A percentile compares a stretch with the other conserved stretches of the same genome.
phyloP scores from a whole-genome alignment of 257 asterid species.

The Schizonepeta tenuifolia region DNA sequence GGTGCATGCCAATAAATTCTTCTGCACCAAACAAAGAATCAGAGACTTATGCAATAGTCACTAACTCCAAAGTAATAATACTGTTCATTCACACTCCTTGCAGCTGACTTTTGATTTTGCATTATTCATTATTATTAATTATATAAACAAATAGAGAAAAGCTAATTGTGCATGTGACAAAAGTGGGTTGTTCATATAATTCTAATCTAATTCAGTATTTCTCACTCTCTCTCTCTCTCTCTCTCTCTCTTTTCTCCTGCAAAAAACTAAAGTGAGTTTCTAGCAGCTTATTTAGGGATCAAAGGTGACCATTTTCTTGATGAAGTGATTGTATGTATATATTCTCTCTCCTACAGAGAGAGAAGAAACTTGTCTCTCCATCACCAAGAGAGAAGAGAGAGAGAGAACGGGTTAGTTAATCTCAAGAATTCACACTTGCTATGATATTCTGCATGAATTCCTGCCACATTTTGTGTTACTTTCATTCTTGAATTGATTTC shows the following conservation, averaged over 20 bases:
- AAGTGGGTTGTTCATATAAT: conserved; percentile 48
- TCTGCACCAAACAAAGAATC: conserved; percentile 5
- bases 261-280: conserved; percentile 34
- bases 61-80: conserved; percentile 34
- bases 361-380: not conserved
- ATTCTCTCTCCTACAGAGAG: conserved; percentile 27
- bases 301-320: conserved; percentile 32
- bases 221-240: not conserved
- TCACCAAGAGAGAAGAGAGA: conserved; percentile 13
- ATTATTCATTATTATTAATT: not conserved
- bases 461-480: conserved; percentile 27
- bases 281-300: conserved; percentile 22
- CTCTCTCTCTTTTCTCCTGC: conserved; percentile 29
- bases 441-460: conserved; percentile 25
- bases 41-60: conserved; percentile 29
- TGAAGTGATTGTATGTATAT: conserved; percentile 26
- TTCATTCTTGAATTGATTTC: conserved; percentile 7
- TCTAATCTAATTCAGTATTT: conserved; percentile 31
- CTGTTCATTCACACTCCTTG: conserved; percentile 14
- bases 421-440: conserved; percentile 19
- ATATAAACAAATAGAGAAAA: conserved; percentile 27
- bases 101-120: conserved; percentile 32
- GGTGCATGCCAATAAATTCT: conserved; percentile 21
- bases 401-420: conserved; percentile 32
- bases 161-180: conserved; percentile 48